phyloP scores from a whole-genome alignment of 2,329 filamentous ascomycete genomes.

The Hymenotorrendiella dingleyae region DNA sequence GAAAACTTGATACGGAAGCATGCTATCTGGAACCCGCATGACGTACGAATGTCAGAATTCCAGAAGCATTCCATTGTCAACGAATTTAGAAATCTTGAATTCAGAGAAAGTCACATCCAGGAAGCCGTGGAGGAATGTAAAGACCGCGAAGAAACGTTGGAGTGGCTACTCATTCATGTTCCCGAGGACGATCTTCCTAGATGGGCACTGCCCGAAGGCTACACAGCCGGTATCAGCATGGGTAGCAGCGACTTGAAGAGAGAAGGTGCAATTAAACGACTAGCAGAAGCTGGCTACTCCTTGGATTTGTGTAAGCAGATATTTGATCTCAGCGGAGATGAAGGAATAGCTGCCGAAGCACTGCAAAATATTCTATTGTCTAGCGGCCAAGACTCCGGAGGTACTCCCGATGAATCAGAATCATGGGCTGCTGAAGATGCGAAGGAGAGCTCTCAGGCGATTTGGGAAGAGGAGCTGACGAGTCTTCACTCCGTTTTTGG shows the following conservation, averaged over 20 bases:
- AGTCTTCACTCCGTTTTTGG: constrained; percentile 84
- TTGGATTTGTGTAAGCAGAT: constrained; percentile 74
- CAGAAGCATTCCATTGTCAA: constrained; percentile 58
- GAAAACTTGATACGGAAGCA: constrained; percentile 74
- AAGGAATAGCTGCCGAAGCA: constrained; percentile 70
- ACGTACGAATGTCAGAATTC: constrained; percentile 53
- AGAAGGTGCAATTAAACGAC: constrained; percentile 75
- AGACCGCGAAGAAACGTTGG: constrained; percentile 84
- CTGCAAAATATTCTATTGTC: constrained; percentile 65
- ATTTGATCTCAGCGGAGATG: constrained; percentile 65
- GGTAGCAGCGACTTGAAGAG: constrained; percentile 74
- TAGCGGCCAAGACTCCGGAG: constrained; percentile 34
- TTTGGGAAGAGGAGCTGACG: constrained; percentile 80
- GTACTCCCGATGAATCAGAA: constrained; percentile 36
- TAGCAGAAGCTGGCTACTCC: constrained; percentile 80
- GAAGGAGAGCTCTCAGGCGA: constrained; percentile 49
- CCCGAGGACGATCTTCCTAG: constrained; percentile 92
- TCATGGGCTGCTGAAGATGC: constrained; percentile 33
- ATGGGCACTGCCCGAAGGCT: constrained; percentile 88
- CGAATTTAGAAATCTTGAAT: constrained; percentile 73
- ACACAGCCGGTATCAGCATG: constrained; percentile 83
- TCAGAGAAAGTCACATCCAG: constrained; percentile 81
- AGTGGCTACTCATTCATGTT: constrained; percentile 95
- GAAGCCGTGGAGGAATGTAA: constrained; percentile 86
- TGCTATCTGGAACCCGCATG: constrained; percentile 82